Evolutionary conservation across 768 basidiomycete species (phyloP).

Genomic region (Kwoniella bestiolae): DNA sequence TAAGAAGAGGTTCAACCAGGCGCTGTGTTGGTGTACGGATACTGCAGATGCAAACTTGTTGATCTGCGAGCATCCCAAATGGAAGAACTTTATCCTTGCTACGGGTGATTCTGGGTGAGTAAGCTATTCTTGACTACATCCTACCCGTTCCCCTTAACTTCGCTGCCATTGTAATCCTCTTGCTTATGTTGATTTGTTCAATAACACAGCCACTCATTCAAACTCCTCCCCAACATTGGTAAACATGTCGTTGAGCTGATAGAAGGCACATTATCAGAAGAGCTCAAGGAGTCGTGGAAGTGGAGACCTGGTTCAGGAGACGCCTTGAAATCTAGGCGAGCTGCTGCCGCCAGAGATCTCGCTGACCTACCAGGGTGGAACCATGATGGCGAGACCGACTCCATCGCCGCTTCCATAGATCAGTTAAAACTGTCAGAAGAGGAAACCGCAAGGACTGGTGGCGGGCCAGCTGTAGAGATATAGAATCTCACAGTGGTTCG

Average conservation of each 20-base stretch:
- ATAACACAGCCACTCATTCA: conserved; percentile 51
- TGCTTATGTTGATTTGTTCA: too few species aligned
- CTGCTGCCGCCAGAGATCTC: conserved; percentile 38
- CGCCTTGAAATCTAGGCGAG: conserved; percentile 26
- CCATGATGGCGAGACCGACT: conserved; percentile 17
- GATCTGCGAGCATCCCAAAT: conserved; percentile 49
- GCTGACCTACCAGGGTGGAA: conserved; percentile 41
- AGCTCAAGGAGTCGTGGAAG: conserved; percentile 23
- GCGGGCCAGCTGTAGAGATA: conserved; percentile 12
- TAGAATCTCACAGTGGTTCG: too few species aligned
- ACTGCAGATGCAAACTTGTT: conserved; percentile 49
- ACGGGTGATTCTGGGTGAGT: conserved; percentile 45
- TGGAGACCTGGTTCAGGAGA: conserved; percentile 37
- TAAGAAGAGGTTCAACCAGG: conserved; percentile 36
- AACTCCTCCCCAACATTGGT: conserved; percentile 49
- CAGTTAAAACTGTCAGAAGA: conserved; percentile 2
- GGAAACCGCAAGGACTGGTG: conserved; percentile 11
- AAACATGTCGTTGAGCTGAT: conserved; percentile 48
- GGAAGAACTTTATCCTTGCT: conserved; percentile 46
- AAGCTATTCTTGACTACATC: too few species aligned
- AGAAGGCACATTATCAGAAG: conserved; percentile 40
- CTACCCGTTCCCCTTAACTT: too few species aligned
- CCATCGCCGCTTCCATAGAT: conserved; percentile 1
- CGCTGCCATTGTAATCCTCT: too few species aligned
- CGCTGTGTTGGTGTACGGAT: conserved; percentile 56